phyloP scores from a whole-genome alignment of 2,329 filamentous ascomycete species.

The Talaromyces islandicus region DNA sequence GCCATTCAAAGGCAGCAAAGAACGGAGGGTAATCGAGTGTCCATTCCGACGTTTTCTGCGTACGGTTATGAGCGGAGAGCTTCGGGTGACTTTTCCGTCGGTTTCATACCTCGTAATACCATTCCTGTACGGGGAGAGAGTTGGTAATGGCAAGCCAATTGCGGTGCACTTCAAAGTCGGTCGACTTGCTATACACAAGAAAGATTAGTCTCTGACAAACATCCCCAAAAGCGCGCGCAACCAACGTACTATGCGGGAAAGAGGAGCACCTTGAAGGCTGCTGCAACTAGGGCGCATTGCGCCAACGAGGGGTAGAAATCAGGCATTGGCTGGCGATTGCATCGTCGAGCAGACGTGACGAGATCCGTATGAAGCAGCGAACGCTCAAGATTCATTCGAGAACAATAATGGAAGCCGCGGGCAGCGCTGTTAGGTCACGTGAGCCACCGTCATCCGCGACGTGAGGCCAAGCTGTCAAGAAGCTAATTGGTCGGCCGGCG shows the following conservation, averaged over 20 bases:
- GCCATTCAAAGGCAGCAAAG: conserved; percentile 96
- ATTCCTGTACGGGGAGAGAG: conserved; percentile 76
- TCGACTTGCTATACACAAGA: conserved; percentile 69
- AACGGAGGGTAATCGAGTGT: conserved; percentile 98
- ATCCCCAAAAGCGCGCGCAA: neutral
- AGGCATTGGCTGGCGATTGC: conserved; percentile 52
- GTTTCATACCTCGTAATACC: conserved; percentile 77
- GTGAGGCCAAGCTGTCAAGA: conserved; percentile 19
- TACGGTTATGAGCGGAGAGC: neutral
- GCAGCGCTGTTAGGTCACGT: conserved; percentile 2
- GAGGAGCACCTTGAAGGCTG: conserved; percentile 83
- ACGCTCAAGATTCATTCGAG: neutral
- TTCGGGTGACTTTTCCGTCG: neutral
- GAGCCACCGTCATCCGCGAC: neutral
- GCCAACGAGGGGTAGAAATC: conserved; percentile 79
- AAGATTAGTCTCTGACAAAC: neutral
- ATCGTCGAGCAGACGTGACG: conserved; percentile 13
- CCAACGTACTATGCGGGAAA: conserved; percentile 87
- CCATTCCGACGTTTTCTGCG: conserved; percentile 89
- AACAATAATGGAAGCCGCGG: neutral
- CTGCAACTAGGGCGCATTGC: conserved; percentile 80
- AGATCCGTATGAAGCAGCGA: neutral
- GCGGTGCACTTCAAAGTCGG: conserved; percentile 96
- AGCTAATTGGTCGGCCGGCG: conserved; percentile 8
- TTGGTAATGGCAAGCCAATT: conserved; percentile 98